A percentile compares a stretch with the other conserved stretches of the same genome.
Evolutionary conservation across 306 rosid species (phyloP).

Genomic region (Cyclanthera cordifolia): DNA sequence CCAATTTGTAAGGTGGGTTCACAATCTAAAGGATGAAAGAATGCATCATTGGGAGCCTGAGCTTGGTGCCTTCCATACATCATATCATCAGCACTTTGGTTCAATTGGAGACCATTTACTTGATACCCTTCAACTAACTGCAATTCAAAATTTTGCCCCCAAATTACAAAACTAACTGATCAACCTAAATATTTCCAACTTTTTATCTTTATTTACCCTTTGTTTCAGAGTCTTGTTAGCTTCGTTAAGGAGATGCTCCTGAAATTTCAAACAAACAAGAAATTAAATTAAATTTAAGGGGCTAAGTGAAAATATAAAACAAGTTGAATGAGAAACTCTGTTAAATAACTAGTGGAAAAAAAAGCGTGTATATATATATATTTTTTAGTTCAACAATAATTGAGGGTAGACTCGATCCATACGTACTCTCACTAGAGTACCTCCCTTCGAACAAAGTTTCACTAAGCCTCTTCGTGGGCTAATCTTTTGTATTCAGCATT

Average conservation of each 20-base stretch:
- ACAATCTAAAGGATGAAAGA: conserved; percentile 69
- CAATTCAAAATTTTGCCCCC: not conserved
- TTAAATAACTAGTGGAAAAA: too few relatives aligned
- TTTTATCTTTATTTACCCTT: conserved; percentile 32
- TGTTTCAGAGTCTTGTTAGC: conserved; percentile 67
- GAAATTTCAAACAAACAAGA: not conserved
- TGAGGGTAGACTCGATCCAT: too few relatives aligned
- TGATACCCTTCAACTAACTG: conserved; percentile 82
- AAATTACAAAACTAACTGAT: not conserved
- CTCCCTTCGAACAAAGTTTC: too few relatives aligned
- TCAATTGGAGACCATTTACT: conserved; percentile 54
- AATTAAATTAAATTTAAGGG: not conserved
- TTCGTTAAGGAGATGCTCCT: conserved; percentile 77
- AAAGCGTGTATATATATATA: too few relatives aligned
- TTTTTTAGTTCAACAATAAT: too few relatives aligned
- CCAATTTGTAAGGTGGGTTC: conserved; percentile 91
- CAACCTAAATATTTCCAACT: too few relatives aligned
- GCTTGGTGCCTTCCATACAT: conserved; percentile 58
- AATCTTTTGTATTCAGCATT: too few relatives aligned
- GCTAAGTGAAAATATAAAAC: not conserved
- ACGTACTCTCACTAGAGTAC: too few relatives aligned
- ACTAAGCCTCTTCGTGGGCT: too few relatives aligned
- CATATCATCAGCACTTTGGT: conserved; percentile 49
- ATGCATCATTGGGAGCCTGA: conserved; percentile 49
- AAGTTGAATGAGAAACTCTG: not conserved